Evolutionary conservation across 352 stramenopile genomes (phyloP), one percentile per base, ranked within the genome.

Genomic region (Phytopythium chamaehyphon): DNA sequence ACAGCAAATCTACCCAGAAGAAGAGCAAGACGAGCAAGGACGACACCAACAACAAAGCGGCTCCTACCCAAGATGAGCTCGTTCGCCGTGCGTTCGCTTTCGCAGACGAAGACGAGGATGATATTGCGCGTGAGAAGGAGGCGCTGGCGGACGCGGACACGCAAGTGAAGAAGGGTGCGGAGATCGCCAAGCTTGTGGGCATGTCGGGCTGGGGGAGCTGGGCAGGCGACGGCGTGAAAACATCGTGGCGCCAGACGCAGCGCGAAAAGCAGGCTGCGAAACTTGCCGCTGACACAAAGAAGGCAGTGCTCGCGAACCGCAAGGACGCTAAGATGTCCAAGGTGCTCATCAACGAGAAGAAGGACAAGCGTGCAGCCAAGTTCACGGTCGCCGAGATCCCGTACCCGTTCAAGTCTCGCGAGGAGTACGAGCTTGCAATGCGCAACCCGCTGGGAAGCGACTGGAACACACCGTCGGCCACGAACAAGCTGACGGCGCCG

Each of bases 341-440:
- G 31, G 83, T 94, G 51, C 47, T 94, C 22, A 90, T 94, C 51
- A 94, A 88, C 52, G 85, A 95, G 65, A 92, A 89, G 75, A 90
- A 90, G 60, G 82, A 94, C 61, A 91, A 93, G 59, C 96, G 96
- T 54, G 83, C 77, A 22, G 70, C 83, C 50, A 89, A 90, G 67
- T 94, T 81, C 66, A 71, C 71, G 47, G 75, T 95, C 5, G 64
- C 83, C 43, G 83, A 98, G 51, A 91, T 99, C 40, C 97, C 97
- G 50, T 98, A 99, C 73, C 97, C 97, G 26, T 99, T 98, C 72
- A 98, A 86, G 47, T 98, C 86, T 53, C 84, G 94, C 40, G 90
- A 94, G 59, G 90, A 99, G 76, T 99, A 99, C 72, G 96, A 99
- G 71, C 86, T 88, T 54, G 91, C 92, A 40, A 98, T 99, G 84